Evolutionary conservation across 768 basidiomycete genomes (phyloP).

Genomic region (Mycena maculata): DNA sequence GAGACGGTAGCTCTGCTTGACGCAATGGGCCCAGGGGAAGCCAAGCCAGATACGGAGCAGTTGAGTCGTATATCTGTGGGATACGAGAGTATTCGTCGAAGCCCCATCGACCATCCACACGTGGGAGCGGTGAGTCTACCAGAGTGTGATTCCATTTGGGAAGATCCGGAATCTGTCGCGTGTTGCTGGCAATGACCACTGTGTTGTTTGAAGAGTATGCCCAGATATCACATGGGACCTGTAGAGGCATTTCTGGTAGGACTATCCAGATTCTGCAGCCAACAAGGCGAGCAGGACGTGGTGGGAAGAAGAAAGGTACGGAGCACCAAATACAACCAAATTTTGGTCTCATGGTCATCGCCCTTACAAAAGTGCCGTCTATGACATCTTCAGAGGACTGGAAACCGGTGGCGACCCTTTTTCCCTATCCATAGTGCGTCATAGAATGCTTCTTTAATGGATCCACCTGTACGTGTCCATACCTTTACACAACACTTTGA

Average conservation of each 20-base stretch:
- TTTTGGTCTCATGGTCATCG: too few species aligned
- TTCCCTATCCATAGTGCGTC: too few species aligned
- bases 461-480: too few species aligned
- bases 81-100: neutral
- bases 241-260: neutral
- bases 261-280: neutral
- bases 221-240: neutral
- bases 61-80: neutral
- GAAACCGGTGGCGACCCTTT: too few species aligned
- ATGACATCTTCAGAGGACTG: too few species aligned
- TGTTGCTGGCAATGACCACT: constrained; percentile 10
- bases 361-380: too few species aligned
- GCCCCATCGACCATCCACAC: constrained; percentile 11
- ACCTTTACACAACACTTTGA: too few species aligned
- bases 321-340: too few species aligned
- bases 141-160: neutral
- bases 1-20: neutral
- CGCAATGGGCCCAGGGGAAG: neutral
- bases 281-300: constrained; percentile 15
- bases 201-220: neutral
- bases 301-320: too few species aligned
- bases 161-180: neutral
- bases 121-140: neutral
- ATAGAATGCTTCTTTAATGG: too few species aligned
- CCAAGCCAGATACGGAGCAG: constrained; percentile 12